Conservation (phyloP, 805 yeast species). For the Starmerella bombicola region DNA sequence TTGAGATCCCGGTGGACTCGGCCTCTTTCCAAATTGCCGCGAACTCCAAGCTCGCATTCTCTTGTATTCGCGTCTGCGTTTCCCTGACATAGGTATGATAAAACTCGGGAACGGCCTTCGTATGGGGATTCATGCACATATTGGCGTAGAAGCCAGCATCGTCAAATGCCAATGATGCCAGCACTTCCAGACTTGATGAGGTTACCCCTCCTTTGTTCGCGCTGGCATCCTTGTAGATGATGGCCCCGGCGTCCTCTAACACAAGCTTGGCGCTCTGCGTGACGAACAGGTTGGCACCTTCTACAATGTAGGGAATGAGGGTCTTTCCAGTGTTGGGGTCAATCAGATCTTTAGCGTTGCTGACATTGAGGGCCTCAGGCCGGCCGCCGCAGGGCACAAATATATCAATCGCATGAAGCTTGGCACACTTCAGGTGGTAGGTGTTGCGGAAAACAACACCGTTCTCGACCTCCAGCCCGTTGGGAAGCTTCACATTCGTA, state of each 20-base stretch:
- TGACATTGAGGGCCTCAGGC: conserved; percentile 87
- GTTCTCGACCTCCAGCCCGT: conserved; percentile 59
- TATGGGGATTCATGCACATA: conserved; percentile 55
- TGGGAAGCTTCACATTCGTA: conserved; percentile 61
- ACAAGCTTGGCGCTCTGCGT: conserved; percentile 86
- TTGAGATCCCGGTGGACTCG: conserved; percentile 48
- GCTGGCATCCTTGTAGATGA: conserved; percentile 88
- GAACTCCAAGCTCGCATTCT: conserved; percentile 76
- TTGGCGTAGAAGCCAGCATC: conserved; percentile 67
- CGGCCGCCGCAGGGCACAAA: conserved; percentile 99
- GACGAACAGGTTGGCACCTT: conserved; percentile 92
- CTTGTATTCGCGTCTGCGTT: conserved; percentile 63
- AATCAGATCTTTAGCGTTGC: conserved; percentile 60
- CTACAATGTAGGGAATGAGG: conserved; percentile 77
- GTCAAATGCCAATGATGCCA: conserved; percentile 83
- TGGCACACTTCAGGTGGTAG: conserved; percentile 67
- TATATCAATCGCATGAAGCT: conserved; percentile 55
- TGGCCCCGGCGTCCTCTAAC: conserved; percentile 74
- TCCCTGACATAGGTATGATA: conserved; percentile 73
- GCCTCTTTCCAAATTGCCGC: conserved; percentile 74
- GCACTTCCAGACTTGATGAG: conserved; percentile 86
- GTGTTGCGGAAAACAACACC: conserved; percentile 85
- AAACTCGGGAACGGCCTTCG: conserved; percentile 47
- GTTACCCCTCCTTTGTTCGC: conserved; percentile 99
- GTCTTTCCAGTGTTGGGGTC: conserved; percentile 62